A percentile compares a stretch with the other conserved stretches of the same genome.
Evolutionary conservation across 768 basidiomycete genomes (phyloP).

Genomic region (Hygrocybe punicea): DNA sequence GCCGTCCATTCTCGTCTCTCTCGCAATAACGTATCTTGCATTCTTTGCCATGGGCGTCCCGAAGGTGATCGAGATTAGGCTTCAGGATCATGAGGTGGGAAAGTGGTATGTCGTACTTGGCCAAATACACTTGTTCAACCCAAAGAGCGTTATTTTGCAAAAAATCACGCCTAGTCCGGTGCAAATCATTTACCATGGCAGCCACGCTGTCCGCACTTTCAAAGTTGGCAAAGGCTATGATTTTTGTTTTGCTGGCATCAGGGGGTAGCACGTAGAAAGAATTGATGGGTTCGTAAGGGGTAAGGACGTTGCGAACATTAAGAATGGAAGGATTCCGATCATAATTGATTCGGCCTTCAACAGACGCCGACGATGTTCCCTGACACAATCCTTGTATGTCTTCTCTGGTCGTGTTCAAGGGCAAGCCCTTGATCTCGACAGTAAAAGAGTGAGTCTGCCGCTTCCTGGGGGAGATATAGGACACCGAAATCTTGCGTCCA

Average conservation of each 20-base stretch:
- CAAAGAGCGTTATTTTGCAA: conserved; percentile 39
- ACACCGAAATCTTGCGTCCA: conserved; percentile 40
- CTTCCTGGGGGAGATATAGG: conserved; percentile 35
- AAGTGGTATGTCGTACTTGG: conserved; percentile 36
- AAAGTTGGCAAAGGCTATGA: conserved; percentile 45
- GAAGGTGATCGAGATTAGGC: conserved; percentile 35
- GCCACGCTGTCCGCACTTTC: conserved; percentile 31
- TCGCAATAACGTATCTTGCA: conserved; percentile 37
- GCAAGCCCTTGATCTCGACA: conserved; percentile 44
- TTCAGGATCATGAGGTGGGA: conserved; percentile 36
- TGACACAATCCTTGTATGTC: conserved; percentile 37
- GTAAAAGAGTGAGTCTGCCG: conserved; percentile 38
- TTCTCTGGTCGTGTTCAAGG: conserved; percentile 28
- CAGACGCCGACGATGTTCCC: conserved; percentile 23
- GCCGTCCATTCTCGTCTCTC: conserved; percentile 11
- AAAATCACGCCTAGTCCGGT: conserved; percentile 31
- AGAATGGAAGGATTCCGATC: conserved; percentile 24
- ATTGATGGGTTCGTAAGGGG: conserved; percentile 36
- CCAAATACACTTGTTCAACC: conserved; percentile 39
- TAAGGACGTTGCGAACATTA: conserved; percentile 34
- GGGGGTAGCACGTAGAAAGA: conserved; percentile 38
- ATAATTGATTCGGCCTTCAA: conserved; percentile 36
- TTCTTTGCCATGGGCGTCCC: conserved; percentile 19
- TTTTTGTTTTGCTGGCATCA: conserved; percentile 29
- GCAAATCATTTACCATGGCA: conserved; percentile 26